Evolutionary conservation across 2,329 filamentous ascomycete genomes (phyloP), one percentile per base, ranked within the genome.

Genomic region (Hypoxylon sp.): DNA sequence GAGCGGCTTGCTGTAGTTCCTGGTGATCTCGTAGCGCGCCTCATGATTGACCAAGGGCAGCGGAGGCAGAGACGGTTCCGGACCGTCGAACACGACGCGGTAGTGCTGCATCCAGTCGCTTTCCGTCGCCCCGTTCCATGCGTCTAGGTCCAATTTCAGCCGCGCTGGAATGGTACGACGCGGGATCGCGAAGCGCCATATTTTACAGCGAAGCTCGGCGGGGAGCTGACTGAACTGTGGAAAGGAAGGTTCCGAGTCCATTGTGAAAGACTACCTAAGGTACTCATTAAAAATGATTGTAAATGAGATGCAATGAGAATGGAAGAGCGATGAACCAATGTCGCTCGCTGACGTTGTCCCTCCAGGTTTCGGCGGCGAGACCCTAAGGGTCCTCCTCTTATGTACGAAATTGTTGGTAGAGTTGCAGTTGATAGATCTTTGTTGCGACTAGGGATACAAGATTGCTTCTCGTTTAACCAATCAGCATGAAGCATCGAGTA

Each of bases 201-300:
- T 58, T 51, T 55, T 64, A 32, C 52, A 57, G 11, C 64, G 59
- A 44, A 66, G 48, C 56, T 66, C 64, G 39, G 48, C 44, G 4
- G 64, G 64, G 4, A 66, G 53, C 19, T 43, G 52, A 8, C 41
- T 37, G 47, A 66, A 66, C 53, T 64, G 64, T n/a, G 56, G 64
- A 52, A 66, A 66, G 10, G 56, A 60, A 13, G 28, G 19, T 22
- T 58, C 56, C 59, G 30, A 34, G 28, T 58, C 56, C 56, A 64
- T 63, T 41, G 24, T 39, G 30, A 50, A 49, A 11, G 47, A 19
- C 11, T 15, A 4, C 30, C 87, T 48, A 19, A n/a, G n/a, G n/a
- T n/a, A 26, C 8, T 2, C 8, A 26, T 41, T 6, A 15, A 28
- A 41, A n/a, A 43, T 24, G 19, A 51, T 59, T 39, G 28, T 11